Percentiles rank a stretch among this genome's conserved stretches.
These are phyloP conservation scores for Cladophialophora carrionii DNA, from an alignment of 2,329 filamentous ascomycete genomes.

Conservation along the genomic window DNA sequence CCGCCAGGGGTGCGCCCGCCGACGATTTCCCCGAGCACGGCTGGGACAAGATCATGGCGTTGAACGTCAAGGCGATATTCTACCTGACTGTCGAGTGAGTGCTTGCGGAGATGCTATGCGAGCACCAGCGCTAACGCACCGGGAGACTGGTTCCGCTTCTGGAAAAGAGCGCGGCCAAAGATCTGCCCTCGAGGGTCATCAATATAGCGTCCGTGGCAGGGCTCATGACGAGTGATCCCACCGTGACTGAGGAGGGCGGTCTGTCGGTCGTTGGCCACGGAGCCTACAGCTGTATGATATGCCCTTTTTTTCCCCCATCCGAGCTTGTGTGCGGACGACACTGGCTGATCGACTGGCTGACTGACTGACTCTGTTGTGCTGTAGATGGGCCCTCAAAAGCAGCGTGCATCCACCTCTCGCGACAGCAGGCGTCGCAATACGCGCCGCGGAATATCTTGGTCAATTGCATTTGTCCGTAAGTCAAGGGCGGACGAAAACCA, in stretches of 20 bases:
- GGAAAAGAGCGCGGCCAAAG: conserved; percentile 25
- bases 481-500: not conserved
- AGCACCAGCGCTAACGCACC: not conserved
- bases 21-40: conserved; percentile 61
- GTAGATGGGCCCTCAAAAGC: conserved; percentile 57
- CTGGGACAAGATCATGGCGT: conserved; percentile 61
- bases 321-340: too few species aligned
- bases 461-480: conserved; percentile 47
- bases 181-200: conserved; percentile 54
- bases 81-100: conserved; percentile 44
- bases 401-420: conserved; percentile 57
- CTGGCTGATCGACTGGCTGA: not conserved
- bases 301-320: not conserved
- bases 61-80: conserved; percentile 60
- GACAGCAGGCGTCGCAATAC: conserved; percentile 56
- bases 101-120: not conserved
- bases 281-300: conserved; percentile 51
- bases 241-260: conserved; percentile 53
- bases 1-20: conserved; percentile 56
- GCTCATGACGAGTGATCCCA: conserved; percentile 51
- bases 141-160: conserved; percentile 2
- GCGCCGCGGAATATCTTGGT: conserved; percentile 58
- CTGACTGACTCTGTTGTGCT: not conserved
- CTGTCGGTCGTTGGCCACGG: conserved; percentile 56
- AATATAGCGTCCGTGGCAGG: conserved; percentile 57